phyloP scores from a whole-genome alignment of 192 early-diverging fungal genomes.

The Lunasporangiospora selenospora region DNA sequence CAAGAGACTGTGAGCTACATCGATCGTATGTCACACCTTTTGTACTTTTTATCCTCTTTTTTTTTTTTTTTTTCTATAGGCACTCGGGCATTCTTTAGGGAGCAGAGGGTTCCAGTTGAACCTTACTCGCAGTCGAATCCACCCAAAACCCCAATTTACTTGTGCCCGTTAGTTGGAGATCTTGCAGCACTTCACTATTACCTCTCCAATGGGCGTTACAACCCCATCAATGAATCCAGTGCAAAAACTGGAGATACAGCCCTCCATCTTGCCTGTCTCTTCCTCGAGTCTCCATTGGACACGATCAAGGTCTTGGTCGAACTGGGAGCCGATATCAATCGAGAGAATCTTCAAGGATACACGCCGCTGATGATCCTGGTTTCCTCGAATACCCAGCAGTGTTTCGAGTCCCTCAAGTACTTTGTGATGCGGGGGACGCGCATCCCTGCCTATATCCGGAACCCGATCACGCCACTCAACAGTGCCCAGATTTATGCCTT shows the following conservation, averaged over 20 bases:
- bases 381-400: conserved; percentile 42
- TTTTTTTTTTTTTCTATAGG: conserved; percentile 1
- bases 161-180: conserved; percentile 38
- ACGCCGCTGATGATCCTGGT: conserved; percentile 34
- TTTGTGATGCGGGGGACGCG: conserved; percentile 30
- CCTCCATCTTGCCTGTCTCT: conserved; percentile 30
- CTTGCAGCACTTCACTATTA: conserved; percentile 29
- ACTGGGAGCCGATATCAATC: conserved; percentile 44
- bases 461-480: conserved; percentile 30
- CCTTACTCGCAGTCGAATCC: conserved; percentile 25
- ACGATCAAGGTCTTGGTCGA: conserved; percentile 46
- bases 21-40: conserved; percentile 19
- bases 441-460: conserved; percentile 39
- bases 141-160: conserved; percentile 29
- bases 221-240: conserved; percentile 46
- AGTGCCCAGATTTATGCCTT: conserved; percentile 32
- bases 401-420: conserved; percentile 41
- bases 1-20: conserved; percentile 36
- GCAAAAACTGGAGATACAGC: conserved; percentile 35
- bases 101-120: conserved; percentile 7
- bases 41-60: not conserved
- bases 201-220: conserved; percentile 12
- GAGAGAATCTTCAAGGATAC: conserved; percentile 44
- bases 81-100: conserved; percentile 16
- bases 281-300: conserved; percentile 36